phyloP scores from a whole-genome alignment of 1,284 basidiomycete genomes.

The Spongispora temasekensis region DNA sequence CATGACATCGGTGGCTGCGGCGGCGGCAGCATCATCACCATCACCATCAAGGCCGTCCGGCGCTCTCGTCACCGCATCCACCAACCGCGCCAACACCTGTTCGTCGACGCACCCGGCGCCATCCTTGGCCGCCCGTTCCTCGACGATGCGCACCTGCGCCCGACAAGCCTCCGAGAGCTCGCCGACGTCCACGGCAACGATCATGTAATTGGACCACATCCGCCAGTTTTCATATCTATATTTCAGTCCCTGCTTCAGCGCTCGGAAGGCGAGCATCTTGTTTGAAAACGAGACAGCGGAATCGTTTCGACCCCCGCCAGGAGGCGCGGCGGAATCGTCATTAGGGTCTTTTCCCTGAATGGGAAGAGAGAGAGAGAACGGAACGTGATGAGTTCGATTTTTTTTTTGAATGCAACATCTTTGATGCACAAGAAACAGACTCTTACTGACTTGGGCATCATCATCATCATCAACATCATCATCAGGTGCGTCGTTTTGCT shows the following conservation, averaged over 20 bases:
- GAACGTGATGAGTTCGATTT: background rate
- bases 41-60: background rate
- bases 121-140: constrained; percentile 70
- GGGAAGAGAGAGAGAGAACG: background rate
- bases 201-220: constrained; percentile 99
- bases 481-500: background rate
- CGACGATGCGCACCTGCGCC: constrained; percentile 82
- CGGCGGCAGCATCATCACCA: background rate
- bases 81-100: constrained; percentile 84
- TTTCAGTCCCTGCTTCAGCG: constrained; percentile 87
- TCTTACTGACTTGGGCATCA: constrained; percentile 26
- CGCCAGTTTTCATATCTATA: constrained; percentile 91
- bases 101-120: constrained; percentile 72
- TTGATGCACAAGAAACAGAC: background rate
- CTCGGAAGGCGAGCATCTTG: constrained; percentile 91
- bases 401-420: background rate
- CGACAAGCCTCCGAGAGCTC: constrained; percentile 87
- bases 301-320: constrained; percentile 13
- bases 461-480: too few species aligned
- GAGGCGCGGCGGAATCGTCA: background rate
- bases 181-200: constrained; percentile 91
- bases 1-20: background rate
- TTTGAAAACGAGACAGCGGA: constrained; percentile 61
- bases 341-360: constrained; percentile 17
- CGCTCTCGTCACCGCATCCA: constrained; percentile 77